Evolutionary conservation across 2,329 filamentous ascomycete genomes (phyloP), one percentile per base, ranked within the genome.

Genomic region (Cadophora malorum): DNA sequence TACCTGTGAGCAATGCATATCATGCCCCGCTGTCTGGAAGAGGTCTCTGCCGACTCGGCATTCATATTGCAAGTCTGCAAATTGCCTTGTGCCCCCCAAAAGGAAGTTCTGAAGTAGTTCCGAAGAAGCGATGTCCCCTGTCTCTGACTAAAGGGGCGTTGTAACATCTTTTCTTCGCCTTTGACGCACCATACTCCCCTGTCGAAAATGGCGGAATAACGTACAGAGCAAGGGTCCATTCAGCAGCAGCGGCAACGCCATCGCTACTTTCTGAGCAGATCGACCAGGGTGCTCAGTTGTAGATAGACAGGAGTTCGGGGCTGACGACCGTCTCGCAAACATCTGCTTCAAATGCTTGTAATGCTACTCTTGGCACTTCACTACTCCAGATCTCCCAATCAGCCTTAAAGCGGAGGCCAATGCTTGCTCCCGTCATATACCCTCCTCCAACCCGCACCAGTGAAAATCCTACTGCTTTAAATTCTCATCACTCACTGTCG

Each of bases 341-440:
- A 67, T 74, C 64, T 72, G 68, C 71, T 66, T 70, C 68, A 70
- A 69, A 71, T 71, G 67, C 71, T 72, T 70, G 68, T 69, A 67
- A 55, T 56, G 21, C 65, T 67, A 67, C 41, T 49, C 70, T 74
- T 73, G 72, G 71, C 73, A 69, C 63, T 67, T 59, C 63, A 70
- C 72, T 74, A 75, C 74, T 76, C 74, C 75, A 75, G 75, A 76
- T 73, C 74, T 75, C 69, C 72, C 72, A 76, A 76, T 75, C 76
- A 76, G 76, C 75, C 76, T 77, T 76, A 77, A 76, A 75, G 71
- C 71, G 70, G 74, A 74, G 71, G 67, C 72, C 67, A 74, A 74
- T 75, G 74, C 75, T 72, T 71, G 70, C 70, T 63, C 72, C 74
- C 71, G 70, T 73, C 70, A 72, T 72, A 75, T 76, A 71, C 71